Evolutionary conservation across 352 stramenopile species (phyloP).

Genomic region (Halophytophthora polymorphica): DNA sequence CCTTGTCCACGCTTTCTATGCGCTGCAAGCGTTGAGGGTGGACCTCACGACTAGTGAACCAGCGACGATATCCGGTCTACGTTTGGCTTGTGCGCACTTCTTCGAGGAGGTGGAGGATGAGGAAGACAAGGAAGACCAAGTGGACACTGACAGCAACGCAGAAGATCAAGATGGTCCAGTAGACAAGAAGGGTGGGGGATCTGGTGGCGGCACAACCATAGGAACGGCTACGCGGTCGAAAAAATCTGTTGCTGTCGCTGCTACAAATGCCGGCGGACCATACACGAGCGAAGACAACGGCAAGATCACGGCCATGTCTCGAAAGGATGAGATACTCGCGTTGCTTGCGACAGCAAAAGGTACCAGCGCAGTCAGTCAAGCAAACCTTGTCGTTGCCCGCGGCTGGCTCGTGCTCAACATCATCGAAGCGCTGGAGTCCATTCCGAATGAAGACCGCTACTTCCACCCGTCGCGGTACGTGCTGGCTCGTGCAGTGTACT

Average conservation of each 20-base stretch:
- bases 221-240: slow-evolving; percentile 3
- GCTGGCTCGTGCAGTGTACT: slow-evolving; percentile 56
- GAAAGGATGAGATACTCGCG: slow-evolving; percentile 40
- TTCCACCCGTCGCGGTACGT: slow-evolving; percentile 72
- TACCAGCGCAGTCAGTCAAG: slow-evolving; percentile 8
- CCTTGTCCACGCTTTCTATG: slow-evolving; percentile 78
- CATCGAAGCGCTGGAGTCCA: slow-evolving; percentile 67
- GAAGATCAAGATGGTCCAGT: slow-evolving; percentile 1
- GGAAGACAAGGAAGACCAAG: slow-evolving; percentile 22
- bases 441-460: slow-evolving; percentile 77
- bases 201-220: neutral
- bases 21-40: slow-evolving; percentile 60
- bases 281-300: slow-evolving; percentile 5
- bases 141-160: slow-evolving; percentile 2
- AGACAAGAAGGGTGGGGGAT: slow-evolving; percentile 2
- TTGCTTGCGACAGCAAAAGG: slow-evolving; percentile 26
- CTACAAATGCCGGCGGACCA: neutral
- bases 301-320: slow-evolving; percentile 20
- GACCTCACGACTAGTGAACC: slow-evolving; percentile 36
- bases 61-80: slow-evolving; percentile 24
- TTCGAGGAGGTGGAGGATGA: slow-evolving; percentile 47
- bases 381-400: slow-evolving; percentile 22
- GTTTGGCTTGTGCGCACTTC: slow-evolving; percentile 48
- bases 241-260: neutral
- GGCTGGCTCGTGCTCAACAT: slow-evolving; percentile 62